Evolutionary conservation across 2,329 filamentous ascomycete genomes (phyloP), one percentile per base, ranked within the genome.

Genomic region (Penicillium sp.): DNA sequence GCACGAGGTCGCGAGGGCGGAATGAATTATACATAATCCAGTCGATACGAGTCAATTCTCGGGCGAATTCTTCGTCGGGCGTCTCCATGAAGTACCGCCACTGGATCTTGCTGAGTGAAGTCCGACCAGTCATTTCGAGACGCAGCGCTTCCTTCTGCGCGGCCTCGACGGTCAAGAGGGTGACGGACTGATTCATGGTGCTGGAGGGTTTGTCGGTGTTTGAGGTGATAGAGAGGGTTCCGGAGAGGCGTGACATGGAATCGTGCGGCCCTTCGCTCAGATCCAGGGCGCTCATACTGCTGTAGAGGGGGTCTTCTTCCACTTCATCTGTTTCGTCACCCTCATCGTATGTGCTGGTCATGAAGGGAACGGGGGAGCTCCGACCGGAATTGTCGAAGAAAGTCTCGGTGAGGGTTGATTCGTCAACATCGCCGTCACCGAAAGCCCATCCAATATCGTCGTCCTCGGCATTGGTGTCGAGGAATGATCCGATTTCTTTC

Each of bases 11-110:
- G 59, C 95, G 90, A 57, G 96, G 90, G 28, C 92, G 88, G 62
- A 98, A 96, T 1, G 92, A 93, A 54, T 91, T 96, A 75, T 97
- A 98, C 90, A 98, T 95, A 75, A 96, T 88, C 94, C 94, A 98
- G 77, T 99, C 95, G 57, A 99, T 96, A 61, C 94, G 85, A 4
- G 95, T 98, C 70, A 99, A 84, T 75, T 99, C 95, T 60, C 90
- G 88, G 15, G 94, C 94, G 66, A 98, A 89, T 51, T 92, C 86
- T 62, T 96, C 91, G 55, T 96, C 90, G 1, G 90, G 84, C 25
- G 89, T 89, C 38, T 91, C 90, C 88, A 98, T 96, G 66, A 98
- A 90, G 54, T 90, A 87, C 66, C 93, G 91, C 82, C 95, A 99
- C 61, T 95, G 90, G 43, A 89, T 82, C 75, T 98, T 98, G 67